Conservation (phyloP, 345 rosid species). For the Citrus maxima region DNA sequence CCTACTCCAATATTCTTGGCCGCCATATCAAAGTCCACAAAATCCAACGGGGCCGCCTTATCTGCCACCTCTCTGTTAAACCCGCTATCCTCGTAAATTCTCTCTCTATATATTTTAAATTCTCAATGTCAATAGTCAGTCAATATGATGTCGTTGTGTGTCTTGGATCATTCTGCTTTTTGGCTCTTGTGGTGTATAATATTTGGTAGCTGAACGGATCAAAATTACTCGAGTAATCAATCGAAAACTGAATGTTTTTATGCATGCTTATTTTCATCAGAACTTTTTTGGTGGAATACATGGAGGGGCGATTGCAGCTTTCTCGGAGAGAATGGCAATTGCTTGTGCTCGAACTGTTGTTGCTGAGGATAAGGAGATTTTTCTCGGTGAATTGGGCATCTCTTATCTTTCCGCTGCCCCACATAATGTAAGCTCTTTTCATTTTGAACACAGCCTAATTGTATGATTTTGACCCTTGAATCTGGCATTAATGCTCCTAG, state of each 20-base stretch:
- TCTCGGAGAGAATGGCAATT: constrained; percentile 60
- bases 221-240: no score
- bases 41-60: constrained; percentile 51
- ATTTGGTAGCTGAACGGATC: no score
- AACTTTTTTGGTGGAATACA: constrained; percentile 51
- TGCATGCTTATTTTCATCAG: constrained; percentile 21
- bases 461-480: no score
- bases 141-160: no score
- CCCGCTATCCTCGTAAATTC: constrained; percentile 37
- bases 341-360: constrained; percentile 67
- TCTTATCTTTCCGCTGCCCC: constrained; percentile 65
- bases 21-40: constrained; percentile 35
- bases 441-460: no score
- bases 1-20: constrained; percentile 47
- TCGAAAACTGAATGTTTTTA: no score
- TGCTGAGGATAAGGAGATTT: constrained; percentile 47
- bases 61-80: constrained; percentile 52
- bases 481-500: no score
- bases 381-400: constrained; percentile 67
- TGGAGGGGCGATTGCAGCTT: constrained; percentile 71
- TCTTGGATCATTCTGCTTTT: no score
- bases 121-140: no score
- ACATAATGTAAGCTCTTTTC: constrained; percentile 17
- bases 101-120: no score
- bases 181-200: no score